These are phyloP conservation scores for Brassica rapa DNA, from an alignment of 345 rosid species.

Conservation along the genomic window DNA sequence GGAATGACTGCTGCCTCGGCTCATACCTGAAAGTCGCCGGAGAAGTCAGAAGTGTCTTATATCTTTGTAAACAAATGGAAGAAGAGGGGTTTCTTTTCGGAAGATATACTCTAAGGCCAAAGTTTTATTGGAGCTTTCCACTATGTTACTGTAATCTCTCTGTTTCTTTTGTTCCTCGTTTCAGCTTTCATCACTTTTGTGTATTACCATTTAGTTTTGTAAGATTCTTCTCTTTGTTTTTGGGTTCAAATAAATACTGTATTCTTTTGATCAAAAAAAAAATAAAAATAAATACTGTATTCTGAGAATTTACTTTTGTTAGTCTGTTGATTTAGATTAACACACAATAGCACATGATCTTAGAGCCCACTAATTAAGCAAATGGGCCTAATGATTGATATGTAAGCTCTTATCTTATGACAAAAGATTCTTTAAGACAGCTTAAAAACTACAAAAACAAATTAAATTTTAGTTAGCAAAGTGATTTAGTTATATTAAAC, in stretches of 20 bases:
- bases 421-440: not conserved
- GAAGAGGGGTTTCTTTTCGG: slow-evolving; percentile 30
- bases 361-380: not conserved
- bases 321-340: not conserved
- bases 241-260: not conserved
- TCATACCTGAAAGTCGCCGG: slow-evolving; percentile 51
- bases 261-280: no score
- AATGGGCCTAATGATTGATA: not conserved
- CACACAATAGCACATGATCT: not conserved
- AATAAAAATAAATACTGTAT: no score
- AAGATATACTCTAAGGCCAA: slow-evolving; percentile 12
- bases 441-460: not conserved
- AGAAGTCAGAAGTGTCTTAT: not conserved
- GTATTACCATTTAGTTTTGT: slow-evolving; percentile 1
- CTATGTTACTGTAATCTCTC: slow-evolving; percentile 28
- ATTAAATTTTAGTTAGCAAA: not conserved
- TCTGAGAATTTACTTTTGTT: not conserved
- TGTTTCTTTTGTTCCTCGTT: slow-evolving; percentile 4
- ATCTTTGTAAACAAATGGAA: slow-evolving; percentile 20
- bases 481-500: not conserved
- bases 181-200: not conserved
- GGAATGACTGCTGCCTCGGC: slow-evolving; percentile 78
- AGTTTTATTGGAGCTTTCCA: slow-evolving; percentile 22
- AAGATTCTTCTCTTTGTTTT: not conserved
- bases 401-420: not conserved